These are phyloP conservation scores for Pseudogymnoascus sp. DNA, from an alignment of 2,329 filamentous ascomycete genomes.

Conservation along the genomic window DNA sequence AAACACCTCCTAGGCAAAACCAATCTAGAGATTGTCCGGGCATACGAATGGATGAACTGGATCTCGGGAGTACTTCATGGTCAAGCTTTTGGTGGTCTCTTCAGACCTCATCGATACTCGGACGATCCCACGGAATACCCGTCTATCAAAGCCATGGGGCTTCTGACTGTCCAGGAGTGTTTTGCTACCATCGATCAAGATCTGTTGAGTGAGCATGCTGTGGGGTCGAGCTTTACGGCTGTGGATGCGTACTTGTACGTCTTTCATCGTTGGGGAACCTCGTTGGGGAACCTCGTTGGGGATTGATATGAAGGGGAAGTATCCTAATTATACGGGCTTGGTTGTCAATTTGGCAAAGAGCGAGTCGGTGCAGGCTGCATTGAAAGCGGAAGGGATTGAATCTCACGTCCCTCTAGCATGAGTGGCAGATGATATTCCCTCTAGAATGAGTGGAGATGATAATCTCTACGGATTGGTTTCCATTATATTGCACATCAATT, in stretches of 20 bases:
- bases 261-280: conserved; percentile 27
- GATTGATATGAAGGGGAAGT: conserved; percentile 19
- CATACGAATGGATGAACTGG: conserved; percentile 31
- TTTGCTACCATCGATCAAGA: conserved; percentile 23
- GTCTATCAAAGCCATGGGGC: conserved; percentile 19
- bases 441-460: too few relatives aligned
- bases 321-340: conserved; percentile 16
- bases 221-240: conserved; percentile 27
- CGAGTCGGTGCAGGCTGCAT: conserved; percentile 9
- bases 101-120: conserved; percentile 22
- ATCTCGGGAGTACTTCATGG: conserved; percentile 28
- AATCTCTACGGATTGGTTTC: too few relatives aligned
- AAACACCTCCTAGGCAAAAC: conserved; percentile 25
- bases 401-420: conserved; percentile 9
- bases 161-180: conserved; percentile 19
- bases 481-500: too few relatives aligned
- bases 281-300: conserved; percentile 8
- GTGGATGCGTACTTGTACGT: conserved; percentile 30
- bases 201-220: conserved; percentile 20
- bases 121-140: conserved; percentile 17
- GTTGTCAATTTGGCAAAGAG: conserved; percentile 14
- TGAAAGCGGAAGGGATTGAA: conserved; percentile 13
- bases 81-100: conserved; percentile 22
- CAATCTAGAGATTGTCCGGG: conserved; percentile 24
- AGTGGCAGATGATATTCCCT: neutral